These are phyloP conservation scores for Fusarium irregulare DNA, from an alignment of 2,329 filamentous ascomycete genomes.

Conservation along the genomic window DNA sequence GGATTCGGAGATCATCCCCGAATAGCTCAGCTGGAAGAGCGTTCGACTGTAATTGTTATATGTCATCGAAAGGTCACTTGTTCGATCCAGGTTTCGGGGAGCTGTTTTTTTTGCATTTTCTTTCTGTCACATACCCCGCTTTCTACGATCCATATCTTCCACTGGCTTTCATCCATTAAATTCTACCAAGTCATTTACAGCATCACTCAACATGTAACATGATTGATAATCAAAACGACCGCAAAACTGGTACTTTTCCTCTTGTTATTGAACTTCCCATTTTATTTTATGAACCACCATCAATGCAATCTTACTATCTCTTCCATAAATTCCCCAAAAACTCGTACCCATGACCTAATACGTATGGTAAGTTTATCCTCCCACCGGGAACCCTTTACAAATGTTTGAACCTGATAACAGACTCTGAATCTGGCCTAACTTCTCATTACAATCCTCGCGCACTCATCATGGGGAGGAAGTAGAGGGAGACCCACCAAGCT, in stretches of 20 bases:
- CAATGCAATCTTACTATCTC: neutral
- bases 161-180: neutral
- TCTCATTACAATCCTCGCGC: conserved; percentile 4
- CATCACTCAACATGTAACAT: no score
- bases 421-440: neutral
- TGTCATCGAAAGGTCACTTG: conserved; percentile 22
- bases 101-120: neutral
- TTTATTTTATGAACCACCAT: neutral
- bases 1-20: conserved; percentile 16
- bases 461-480: conserved; percentile 34
- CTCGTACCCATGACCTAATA: neutral
- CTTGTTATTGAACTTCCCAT: neutral
- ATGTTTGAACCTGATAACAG: no score
- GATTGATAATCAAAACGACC: no score
- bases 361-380: neutral
- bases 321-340: no score
- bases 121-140: neutral
- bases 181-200: no score
- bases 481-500: conserved; percentile 35
- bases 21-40: conserved; percentile 26
- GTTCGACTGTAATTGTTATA: no score
- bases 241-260: neutral
- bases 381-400: neutral
- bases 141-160: neutral
- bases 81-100: conserved; percentile 33